Evolutionary conservation across 2,329 filamentous ascomycete species (phyloP).

Genomic region (Neospermospora avenae): DNA sequence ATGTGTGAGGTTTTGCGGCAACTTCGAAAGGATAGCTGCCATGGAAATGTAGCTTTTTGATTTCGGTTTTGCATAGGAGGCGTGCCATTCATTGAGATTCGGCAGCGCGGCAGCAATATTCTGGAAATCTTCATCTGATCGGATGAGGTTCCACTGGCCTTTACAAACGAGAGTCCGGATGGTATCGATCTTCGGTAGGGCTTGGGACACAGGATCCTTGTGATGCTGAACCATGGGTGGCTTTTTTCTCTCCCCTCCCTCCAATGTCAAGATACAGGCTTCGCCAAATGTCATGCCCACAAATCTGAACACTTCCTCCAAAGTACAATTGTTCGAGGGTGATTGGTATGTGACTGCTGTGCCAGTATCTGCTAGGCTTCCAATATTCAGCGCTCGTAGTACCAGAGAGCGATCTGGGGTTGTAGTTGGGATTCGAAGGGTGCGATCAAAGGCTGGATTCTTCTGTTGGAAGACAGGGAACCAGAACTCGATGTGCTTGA

Average conservation of each 20-base stretch:
- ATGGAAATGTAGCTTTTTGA: slow-evolving; percentile 71
- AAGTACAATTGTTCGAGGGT: slow-evolving; percentile 63
- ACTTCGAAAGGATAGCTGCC: slow-evolving; percentile 56
- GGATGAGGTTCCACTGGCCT: slow-evolving; percentile 75
- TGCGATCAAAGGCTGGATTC: slow-evolving; percentile 28
- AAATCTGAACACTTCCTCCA: slow-evolving; percentile 67
- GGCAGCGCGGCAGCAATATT: slow-evolving; percentile 61
- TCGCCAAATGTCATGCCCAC: slow-evolving; percentile 53
- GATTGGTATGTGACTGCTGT: slow-evolving; percentile 57
- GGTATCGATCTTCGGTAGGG: slow-evolving; percentile 38
- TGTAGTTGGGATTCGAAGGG: slow-evolving; percentile 27
- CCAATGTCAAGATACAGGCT: slow-evolving; percentile 65
- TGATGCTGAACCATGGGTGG: slow-evolving; percentile 65
- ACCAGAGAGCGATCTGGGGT: slow-evolving; percentile 28
- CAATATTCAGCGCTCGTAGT: slow-evolving; percentile 33
- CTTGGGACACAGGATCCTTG: slow-evolving; percentile 11
- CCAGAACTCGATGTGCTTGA: slow-evolving; percentile 74
- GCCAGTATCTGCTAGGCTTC: slow-evolving; percentile 38
- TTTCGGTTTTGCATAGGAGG: slow-evolving; percentile 64
- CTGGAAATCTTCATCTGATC: slow-evolving; percentile 59
- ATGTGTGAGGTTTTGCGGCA: slow-evolving; percentile 57
- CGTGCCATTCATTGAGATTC: slow-evolving; percentile 55
- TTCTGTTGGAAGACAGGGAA: slow-evolving; percentile 63
- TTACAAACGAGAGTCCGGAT: slow-evolving; percentile 68
- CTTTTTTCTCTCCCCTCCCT: slow-evolving; percentile 75